Evolutionary conservation across 768 basidiomycete species (phyloP), one percentile per base, ranked within the genome.

Genomic region (Antrodiella citrinella): DNA sequence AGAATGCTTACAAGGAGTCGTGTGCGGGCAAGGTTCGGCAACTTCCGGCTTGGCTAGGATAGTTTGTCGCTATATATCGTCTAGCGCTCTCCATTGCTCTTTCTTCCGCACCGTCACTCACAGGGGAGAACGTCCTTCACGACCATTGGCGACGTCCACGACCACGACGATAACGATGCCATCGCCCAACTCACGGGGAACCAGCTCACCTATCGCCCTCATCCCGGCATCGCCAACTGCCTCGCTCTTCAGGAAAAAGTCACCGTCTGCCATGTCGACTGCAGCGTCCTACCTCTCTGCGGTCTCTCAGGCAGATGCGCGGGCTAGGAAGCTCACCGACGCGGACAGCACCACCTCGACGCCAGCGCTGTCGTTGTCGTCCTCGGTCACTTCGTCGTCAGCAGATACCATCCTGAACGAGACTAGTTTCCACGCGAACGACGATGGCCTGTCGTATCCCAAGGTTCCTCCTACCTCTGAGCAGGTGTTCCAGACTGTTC

Each of bases 401-500:
- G 82, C 84, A 55, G 86, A 87, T 56, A 78, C 79, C 19, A 69
- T 82, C 4, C 65, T 86, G 26, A 69, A 76, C 57, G 84, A 84
- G 24, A 62, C 67, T 46, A 7, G 7, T 7, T 72, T 75, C 57
- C 70, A 71, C 56, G 59, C 67, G 23, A 60, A 63, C 54, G 45
- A 52, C 26, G 77, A 84, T 50, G 79, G 77, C 5, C 76, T 90
- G 42, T 65, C 78, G 5, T 71, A 79, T 48, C 86, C 86, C 15
- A 59, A 69, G 44, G 69, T 67, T n/a, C 82, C 89, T 2, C 89
- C 89, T 0, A 90, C 84, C 30, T 91, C 87, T 0, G 83, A 86
- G 62, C 84, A 91, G 60, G 74, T 82, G 23, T 88, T 86, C 64
- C 76, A 69, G 38, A 88, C 86, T 11, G 75, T 86, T 38, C 89